These are phyloP conservation scores for Pestalotiopsis fici DNA, from an alignment of 2,329 filamentous ascomycete species.

Conservation along the genomic window DNA sequence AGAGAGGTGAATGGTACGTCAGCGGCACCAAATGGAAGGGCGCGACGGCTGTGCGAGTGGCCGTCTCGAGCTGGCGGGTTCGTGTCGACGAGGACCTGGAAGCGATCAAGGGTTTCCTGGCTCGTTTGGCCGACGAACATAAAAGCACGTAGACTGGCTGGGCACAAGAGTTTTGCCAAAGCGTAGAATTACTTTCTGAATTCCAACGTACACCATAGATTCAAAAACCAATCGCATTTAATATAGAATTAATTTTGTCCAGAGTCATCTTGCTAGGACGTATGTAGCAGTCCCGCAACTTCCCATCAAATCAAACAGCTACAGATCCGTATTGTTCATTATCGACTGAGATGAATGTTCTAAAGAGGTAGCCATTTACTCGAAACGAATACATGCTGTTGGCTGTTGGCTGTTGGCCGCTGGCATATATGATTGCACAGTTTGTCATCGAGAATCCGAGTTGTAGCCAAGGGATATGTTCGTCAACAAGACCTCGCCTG, in stretches of 20 bases:
- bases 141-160: conserved; percentile 2
- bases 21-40: conserved; percentile 80
- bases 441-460: too few species aligned
- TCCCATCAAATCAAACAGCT: too few species aligned
- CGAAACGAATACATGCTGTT: too few species aligned
- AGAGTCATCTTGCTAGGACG: background rate
- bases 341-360: too few species aligned
- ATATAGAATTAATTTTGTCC: background rate
- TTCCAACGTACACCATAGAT: background rate
- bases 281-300: too few species aligned
- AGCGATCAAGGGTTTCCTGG: conserved; percentile 66
- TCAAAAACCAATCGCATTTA: background rate
- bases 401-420: too few species aligned
- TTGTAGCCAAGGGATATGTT: too few species aligned
- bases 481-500: too few species aligned
- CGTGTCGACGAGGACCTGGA: conserved; percentile 66
- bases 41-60: conserved; percentile 74
- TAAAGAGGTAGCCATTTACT: too few species aligned
- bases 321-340: too few species aligned
- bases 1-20: conserved; percentile 74
- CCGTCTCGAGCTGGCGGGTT: conserved; percentile 83
- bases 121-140: conserved; percentile 39
- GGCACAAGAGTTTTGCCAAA: background rate
- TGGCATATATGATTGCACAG: too few species aligned
- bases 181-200: background rate